Base-by-base conservation (phyloP, 192 early-diverging fungal species). In the Phycomyces nitens region DNA sequence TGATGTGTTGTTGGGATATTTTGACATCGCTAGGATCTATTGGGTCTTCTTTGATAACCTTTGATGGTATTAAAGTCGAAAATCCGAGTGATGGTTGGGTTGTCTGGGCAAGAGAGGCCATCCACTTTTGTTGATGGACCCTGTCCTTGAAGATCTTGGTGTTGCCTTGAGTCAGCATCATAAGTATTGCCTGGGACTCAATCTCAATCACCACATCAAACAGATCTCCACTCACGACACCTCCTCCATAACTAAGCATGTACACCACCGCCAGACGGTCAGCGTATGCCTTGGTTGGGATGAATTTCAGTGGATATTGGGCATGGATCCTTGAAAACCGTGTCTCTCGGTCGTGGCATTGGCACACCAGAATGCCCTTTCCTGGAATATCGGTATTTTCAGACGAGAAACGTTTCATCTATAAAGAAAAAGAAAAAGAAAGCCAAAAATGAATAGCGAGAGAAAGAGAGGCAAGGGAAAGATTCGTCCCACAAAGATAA, bases 141-240 rank as follows among this genome's bases (percentile, higher is more conserved):
- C 81, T 78, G 56, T 76, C 63, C 58, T 86, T 86, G 70, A 82
- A 96, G 15, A 96, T 88, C 67, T 94, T 94, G 53, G 93, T 94
- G 29, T 84, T 87, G 6, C 88, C 92, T 68, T 93, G 91, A 1
- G 92, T 92, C 26, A 93, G 70, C 14, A 96, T 65, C 15, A 88
- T 52, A 15, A 96, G 70, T 10, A 75, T 79, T 3, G 80, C 73
- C 10, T 80, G 73, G 1, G 70, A 43, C 8, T 76, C 75, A 0
- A 89, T 71, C 9, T 73, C 60, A 0, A 90, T 78, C 42, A 71
- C 47, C 29, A 94, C 58, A 44, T 74, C 53, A 42, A 91, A 74
- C 23, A 44, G 54, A 71, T 94, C 90, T 14, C 89, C 88, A 57
- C 80, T 77, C 3, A 92, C 81, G 12, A 94, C 76, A 3, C 94